These are phyloP conservation scores for Candida khao-thaluensis DNA, from an alignment of 805 yeast species.

Conservation along the genomic window DNA sequence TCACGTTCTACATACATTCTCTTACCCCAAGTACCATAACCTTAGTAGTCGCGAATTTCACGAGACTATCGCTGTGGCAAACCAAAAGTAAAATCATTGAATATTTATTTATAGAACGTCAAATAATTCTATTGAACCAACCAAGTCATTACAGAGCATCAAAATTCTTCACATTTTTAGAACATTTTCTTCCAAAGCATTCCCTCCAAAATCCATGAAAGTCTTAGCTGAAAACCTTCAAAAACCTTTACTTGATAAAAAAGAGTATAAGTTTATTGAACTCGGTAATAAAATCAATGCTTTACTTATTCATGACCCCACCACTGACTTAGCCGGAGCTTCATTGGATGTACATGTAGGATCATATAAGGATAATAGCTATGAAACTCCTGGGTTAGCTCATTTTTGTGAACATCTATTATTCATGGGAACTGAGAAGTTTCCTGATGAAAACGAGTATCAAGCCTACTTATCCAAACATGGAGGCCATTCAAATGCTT, in stretches of 20 bases:
- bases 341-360: conserved; percentile 79
- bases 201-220: conserved; percentile 8
- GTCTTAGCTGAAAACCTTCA: conserved; percentile 34
- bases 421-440: conserved; percentile 77
- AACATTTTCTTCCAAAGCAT: too few species aligned
- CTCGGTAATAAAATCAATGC: conserved; percentile 56
- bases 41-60: conserved; percentile 6
- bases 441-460: conserved; percentile 74
- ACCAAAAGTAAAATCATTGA: too few species aligned
- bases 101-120: too few species aligned
- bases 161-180: too few species aligned
- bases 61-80: conserved; percentile 3
- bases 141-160: too few species aligned
- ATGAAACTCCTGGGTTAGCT: conserved; percentile 66
- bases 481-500: conserved; percentile 89
- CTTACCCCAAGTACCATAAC: too few species aligned
- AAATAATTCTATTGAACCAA: too few species aligned
- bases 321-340: conserved; percentile 75
- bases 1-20: too few species aligned
- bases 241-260: conserved; percentile 65
- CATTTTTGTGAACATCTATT: conserved; percentile 67
- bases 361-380: conserved; percentile 64
- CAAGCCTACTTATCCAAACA: conserved; percentile 74
- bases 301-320: conserved; percentile 63
- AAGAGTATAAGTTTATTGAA: conserved; percentile 67